Conservation (phyloP, 73 alveolate genomes). For the Paramecium biaurelia region DNA sequence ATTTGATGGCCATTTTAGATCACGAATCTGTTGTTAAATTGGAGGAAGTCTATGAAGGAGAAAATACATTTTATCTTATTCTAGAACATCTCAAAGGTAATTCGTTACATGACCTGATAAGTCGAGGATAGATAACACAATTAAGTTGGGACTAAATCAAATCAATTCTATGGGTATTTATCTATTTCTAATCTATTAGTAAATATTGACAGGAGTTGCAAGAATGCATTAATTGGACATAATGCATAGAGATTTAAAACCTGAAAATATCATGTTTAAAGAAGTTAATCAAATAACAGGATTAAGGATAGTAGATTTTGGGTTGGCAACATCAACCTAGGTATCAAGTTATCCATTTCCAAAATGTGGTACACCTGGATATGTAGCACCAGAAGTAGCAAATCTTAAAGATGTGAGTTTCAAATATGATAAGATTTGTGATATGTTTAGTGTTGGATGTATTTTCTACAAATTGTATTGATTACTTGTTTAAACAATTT, state of each 20-base stretch:
- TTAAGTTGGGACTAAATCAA: conserved; percentile 2
- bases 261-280: conserved; percentile 36
- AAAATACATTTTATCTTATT: background rate
- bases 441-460: conserved; percentile 56
- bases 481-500: background rate
- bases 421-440: conserved; percentile 39
- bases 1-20: background rate
- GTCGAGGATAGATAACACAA: background rate
- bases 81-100: background rate
- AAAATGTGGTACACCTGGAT: conserved; percentile 64
- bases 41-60: background rate
- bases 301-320: conserved; percentile 36
- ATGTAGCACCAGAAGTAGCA: conserved; percentile 62
- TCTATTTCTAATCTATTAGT: background rate
- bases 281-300: background rate
- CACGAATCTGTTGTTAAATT: background rate
- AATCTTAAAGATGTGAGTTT: conserved; percentile 17
- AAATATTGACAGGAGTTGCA: background rate
- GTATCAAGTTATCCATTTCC: background rate
- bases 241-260: conserved; percentile 42
- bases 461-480: conserved; percentile 47
- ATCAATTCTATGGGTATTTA: background rate
- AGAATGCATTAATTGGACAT: background rate
- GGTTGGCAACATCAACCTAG: background rate
- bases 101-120: background rate